phyloP scores from a whole-genome alignment of 768 basidiomycete species.

The Lactifluus piperatus region DNA sequence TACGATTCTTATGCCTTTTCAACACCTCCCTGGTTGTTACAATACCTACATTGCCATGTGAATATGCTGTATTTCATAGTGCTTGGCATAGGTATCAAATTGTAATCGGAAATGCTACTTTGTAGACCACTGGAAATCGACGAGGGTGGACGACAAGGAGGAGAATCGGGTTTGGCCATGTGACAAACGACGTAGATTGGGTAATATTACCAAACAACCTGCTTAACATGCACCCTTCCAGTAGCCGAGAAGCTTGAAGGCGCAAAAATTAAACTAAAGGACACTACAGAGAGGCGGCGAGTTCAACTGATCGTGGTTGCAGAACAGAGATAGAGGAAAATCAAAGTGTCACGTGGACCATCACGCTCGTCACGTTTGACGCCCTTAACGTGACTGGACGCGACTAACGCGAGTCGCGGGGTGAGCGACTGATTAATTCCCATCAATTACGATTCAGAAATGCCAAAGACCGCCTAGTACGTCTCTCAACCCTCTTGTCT shows the following conservation, averaged over 20 bases:
- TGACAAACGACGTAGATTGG: too few species aligned
- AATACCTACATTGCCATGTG: slow-evolving; percentile 15
- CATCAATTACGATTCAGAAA: background rate
- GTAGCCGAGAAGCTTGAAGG: too few species aligned
- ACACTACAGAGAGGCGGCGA: too few species aligned
- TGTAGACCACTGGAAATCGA: too few species aligned
- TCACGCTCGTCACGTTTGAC: too few species aligned
- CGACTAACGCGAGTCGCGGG: background rate
- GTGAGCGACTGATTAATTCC: background rate
- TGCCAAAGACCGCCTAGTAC: slow-evolving; percentile 21
- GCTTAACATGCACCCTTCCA: too few species aligned
- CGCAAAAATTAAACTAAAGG: too few species aligned
- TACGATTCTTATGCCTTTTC: background rate
- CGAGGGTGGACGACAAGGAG: too few species aligned
- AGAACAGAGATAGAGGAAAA: too few species aligned
- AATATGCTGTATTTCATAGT: slow-evolving; percentile 12
- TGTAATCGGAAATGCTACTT: background rate
- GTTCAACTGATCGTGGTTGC: too few species aligned
- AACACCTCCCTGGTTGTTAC: slow-evolving; percentile 1
- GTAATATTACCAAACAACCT: too few species aligned
- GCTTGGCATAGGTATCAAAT: background rate
- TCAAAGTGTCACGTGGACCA: too few species aligned
- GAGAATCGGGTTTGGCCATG: background rate
- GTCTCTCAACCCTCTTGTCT: background rate
- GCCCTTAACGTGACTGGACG: slow-evolving; percentile 14